Percentiles rank a stretch among this genome's conserved stretches.
These are phyloP conservation scores for Aphanocladium album DNA, from an alignment of 2,329 filamentous ascomycete species.

Conservation along the genomic window DNA sequence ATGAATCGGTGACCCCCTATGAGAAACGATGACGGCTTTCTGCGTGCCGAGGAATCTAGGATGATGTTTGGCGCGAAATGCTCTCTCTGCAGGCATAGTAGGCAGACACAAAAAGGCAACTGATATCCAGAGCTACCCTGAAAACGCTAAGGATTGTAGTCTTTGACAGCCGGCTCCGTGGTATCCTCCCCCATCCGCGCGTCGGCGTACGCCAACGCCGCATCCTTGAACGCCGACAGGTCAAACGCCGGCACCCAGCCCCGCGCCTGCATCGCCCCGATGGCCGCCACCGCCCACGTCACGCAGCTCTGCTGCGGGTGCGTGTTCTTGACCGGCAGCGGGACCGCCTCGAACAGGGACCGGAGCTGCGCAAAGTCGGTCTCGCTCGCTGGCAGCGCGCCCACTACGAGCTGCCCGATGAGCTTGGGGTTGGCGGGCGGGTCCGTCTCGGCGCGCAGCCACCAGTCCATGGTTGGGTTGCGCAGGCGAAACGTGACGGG, in stretches of 20 bases:
- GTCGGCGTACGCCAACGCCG: conserved; percentile 25
- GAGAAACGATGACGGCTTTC: neutral
- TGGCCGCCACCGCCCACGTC: conserved; percentile 26
- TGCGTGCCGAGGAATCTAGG: neutral
- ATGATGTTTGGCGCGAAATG: too few species aligned
- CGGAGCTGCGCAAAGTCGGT: conserved; percentile 18
- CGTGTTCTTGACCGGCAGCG: conserved; percentile 26
- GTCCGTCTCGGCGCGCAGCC: conserved; percentile 20
- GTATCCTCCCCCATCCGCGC: conserved; percentile 20
- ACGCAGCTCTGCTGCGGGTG: conserved; percentile 32
- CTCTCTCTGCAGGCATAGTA: too few species aligned
- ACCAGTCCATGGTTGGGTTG: conserved; percentile 30
- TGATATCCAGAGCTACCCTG: neutral
- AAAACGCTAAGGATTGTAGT: neutral
- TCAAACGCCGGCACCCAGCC: conserved; percentile 23
- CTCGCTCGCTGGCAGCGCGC: conserved; percentile 18
- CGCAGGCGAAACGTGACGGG: conserved; percentile 25
- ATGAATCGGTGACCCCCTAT: neutral
- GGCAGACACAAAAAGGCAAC: too few species aligned
- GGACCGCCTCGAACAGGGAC: conserved; percentile 20
- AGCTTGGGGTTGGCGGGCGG: conserved; percentile 20
- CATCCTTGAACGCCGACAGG: conserved; percentile 23
- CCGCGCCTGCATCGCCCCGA: conserved; percentile 21
- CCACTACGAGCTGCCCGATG: conserved; percentile 24
- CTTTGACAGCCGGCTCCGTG: neutral